Evolutionary conservation across 495 filamentous ascomycete genomes (phyloP).

Genomic region (Antarctomyces pellizariae): DNA sequence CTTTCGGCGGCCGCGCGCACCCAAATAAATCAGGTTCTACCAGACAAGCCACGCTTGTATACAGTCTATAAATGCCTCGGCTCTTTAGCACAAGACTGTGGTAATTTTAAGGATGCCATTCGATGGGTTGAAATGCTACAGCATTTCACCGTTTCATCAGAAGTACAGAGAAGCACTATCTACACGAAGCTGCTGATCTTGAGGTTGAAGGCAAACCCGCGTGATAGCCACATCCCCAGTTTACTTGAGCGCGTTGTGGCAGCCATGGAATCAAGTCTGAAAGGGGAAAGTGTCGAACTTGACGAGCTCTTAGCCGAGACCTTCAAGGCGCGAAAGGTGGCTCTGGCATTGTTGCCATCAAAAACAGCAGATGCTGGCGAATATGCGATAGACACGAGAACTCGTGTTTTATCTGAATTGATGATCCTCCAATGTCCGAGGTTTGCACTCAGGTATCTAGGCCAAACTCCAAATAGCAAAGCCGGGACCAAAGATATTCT

Average conservation of each 20-base stretch:
- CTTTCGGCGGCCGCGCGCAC: too few species aligned
- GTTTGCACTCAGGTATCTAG: constrained; percentile 30
- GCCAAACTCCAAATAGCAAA: constrained; percentile 20
- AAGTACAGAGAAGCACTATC: constrained; percentile 19
- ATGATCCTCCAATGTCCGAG: constrained; percentile 27
- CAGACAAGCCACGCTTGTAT: constrained; percentile 2
- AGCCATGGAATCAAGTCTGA: constrained; percentile 28
- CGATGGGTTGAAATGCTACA: constrained; percentile 21
- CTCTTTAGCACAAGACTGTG: constrained; percentile 20
- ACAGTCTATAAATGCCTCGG: constrained; percentile 13
- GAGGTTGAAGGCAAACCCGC: constrained; percentile 16
- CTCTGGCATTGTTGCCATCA: constrained; percentile 25
- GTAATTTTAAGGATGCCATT: constrained; percentile 20
- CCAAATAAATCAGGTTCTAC: too few species aligned
- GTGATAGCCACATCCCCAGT: constrained; percentile 14
- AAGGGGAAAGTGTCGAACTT: constrained; percentile 38
- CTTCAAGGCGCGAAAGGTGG: constrained; percentile 35
- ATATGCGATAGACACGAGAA: constrained; percentile 1
- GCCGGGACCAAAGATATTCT: constrained; percentile 23
- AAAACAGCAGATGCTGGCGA: background rate
- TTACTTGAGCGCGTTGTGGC: constrained; percentile 25
- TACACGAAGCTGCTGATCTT: constrained; percentile 21
- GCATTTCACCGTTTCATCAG: constrained; percentile 16
- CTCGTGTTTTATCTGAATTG: constrained; percentile 17
- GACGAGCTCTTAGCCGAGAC: constrained; percentile 45